These are phyloP conservation scores for Ceriops tagal DNA, from an alignment of 345 rosid species.

Conservation along the genomic window DNA sequence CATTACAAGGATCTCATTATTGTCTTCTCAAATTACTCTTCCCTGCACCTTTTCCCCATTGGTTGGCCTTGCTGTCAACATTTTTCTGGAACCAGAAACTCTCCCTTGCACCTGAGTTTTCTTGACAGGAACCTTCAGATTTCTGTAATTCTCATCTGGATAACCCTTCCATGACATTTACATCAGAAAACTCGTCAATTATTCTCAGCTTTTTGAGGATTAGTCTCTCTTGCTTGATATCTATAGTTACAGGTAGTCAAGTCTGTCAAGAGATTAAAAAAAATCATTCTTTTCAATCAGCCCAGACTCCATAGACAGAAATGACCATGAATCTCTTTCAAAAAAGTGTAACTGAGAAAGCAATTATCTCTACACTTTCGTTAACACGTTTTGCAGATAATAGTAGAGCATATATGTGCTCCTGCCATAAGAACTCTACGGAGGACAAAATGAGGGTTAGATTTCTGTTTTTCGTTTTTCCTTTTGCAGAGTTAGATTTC, in stretches of 20 bases:
- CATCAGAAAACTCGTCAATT: constrained; percentile 34
- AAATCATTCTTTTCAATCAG: neutral
- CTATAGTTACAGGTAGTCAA: constrained; percentile 42
- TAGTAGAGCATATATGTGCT: neutral
- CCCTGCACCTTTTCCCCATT: too few relatives aligned
- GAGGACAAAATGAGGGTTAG: too few relatives aligned
- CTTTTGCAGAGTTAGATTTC: too few relatives aligned
- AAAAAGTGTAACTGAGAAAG: neutral
- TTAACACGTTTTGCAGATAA: neutral
- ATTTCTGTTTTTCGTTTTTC: too few relatives aligned
- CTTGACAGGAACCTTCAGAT: neutral
- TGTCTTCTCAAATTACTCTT: too few relatives aligned
- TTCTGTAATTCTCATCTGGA: constrained; percentile 12
- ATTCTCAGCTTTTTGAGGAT: constrained; percentile 66
- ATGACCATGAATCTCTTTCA: neutral
- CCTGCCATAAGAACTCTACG: neutral
- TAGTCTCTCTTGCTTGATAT: constrained; percentile 66
- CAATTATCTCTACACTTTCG: neutral
- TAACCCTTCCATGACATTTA: constrained; percentile 11
- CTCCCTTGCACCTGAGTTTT: too few relatives aligned
- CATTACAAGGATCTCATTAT: too few relatives aligned
- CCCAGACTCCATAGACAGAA: neutral
- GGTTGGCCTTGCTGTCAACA: too few relatives aligned
- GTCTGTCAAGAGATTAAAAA: constrained; percentile 13
- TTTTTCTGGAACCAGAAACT: too few relatives aligned